Evolutionary conservation across 1,284 basidiomycete species (phyloP).

Genomic region (Trametes polyzona): DNA sequence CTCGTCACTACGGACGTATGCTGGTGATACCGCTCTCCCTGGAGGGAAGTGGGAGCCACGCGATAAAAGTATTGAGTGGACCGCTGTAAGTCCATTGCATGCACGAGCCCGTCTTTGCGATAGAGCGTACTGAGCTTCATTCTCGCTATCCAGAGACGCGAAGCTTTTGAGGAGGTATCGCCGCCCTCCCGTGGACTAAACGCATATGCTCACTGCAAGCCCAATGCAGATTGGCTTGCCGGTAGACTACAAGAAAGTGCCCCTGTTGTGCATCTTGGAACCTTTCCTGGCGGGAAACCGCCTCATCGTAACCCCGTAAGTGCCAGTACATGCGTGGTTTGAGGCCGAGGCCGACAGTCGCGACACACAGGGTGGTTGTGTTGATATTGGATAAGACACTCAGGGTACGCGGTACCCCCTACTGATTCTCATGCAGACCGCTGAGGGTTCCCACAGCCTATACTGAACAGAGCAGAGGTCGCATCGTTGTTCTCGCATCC

Average conservation of each 20-base stretch:
- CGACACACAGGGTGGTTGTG: conserved; percentile 68
- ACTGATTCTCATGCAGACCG: neutral
- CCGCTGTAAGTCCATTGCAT: conserved; percentile 62
- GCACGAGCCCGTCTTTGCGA: neutral
- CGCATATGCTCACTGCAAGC: too few species aligned
- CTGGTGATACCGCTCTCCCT: conserved; percentile 83
- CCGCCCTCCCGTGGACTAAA: too few species aligned
- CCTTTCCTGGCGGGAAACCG: conserved; percentile 75
- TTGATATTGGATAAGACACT: conserved; percentile 76
- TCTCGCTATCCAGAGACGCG: conserved; percentile 60
- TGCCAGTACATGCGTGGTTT: conserved; percentile 14
- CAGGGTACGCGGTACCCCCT: conserved; percentile 44
- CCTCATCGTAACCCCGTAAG: conserved; percentile 81
- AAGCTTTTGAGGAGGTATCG: conserved; percentile 74
- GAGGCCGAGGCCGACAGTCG: neutral
- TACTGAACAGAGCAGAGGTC: conserved; percentile 80
- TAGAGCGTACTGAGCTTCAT: neutral
- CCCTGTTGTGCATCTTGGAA: conserved; percentile 75
- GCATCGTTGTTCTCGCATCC: conserved; percentile 82
- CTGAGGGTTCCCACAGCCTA: conserved; percentile 65
- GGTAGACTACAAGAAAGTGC: conserved; percentile 65
- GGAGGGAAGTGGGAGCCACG: conserved; percentile 78
- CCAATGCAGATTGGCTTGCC: conserved; percentile 84
- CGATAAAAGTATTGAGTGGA: conserved; percentile 74
- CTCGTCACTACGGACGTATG: conserved; percentile 70